Conservation (phyloP, 148 eudicot species). For the Persicaria maculosa region DNA sequence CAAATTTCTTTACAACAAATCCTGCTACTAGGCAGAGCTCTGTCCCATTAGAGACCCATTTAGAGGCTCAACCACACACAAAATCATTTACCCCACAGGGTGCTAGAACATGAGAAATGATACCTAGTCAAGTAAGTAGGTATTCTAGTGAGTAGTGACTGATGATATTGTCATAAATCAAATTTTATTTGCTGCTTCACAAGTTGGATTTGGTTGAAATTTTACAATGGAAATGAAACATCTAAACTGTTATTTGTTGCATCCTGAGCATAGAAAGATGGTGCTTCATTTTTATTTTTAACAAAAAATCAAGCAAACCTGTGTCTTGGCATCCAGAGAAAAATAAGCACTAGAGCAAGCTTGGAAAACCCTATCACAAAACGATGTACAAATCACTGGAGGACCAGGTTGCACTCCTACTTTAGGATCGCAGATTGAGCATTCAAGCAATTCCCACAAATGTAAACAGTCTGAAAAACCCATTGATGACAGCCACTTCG, state of each 20-base stretch:
- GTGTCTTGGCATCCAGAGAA: constrained; percentile 64
- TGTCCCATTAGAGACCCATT: constrained; percentile 91
- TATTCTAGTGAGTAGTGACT: neutral
- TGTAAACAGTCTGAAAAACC: constrained; percentile 86
- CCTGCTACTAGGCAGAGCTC: constrained; percentile 92
- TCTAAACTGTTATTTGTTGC: neutral
- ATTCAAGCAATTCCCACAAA: constrained; percentile 86
- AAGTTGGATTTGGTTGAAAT: neutral
- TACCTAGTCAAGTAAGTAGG: constrained; percentile 10
- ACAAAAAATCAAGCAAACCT: constrained; percentile 37
- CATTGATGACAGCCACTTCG: too few relatives aligned
- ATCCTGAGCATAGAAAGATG: neutral
- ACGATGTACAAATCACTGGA: constrained; percentile 69
- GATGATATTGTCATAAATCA: neutral
- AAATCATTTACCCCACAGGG: constrained; percentile 90
- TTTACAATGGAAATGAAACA: neutral
- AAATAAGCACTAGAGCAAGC: constrained; percentile 85
- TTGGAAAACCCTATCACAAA: constrained; percentile 70
- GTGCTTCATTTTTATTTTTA: neutral
- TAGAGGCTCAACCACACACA: constrained; percentile 92
- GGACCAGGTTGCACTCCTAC: constrained; percentile 79
- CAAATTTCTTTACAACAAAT: constrained; percentile 51
- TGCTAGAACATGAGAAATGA: constrained; percentile 57
- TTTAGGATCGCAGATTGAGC: constrained; percentile 88
- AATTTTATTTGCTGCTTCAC: neutral